These are phyloP conservation scores for Diospyros lotus DNA, from an alignment of 148 eudicot species.

Conservation along the genomic window DNA sequence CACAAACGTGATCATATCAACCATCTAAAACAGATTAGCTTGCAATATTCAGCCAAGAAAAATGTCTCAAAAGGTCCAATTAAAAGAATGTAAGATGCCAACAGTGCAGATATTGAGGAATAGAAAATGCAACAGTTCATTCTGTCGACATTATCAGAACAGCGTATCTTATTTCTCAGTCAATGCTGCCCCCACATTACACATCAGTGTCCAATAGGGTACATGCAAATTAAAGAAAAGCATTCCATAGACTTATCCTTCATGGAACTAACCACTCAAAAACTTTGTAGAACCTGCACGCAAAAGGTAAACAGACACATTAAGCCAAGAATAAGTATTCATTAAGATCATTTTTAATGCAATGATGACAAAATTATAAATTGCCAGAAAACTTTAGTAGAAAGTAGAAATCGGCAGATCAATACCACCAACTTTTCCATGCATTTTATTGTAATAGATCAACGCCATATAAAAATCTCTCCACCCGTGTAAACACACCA, in stretches of 20 bases:
- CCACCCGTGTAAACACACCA: background rate
- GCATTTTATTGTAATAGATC: too few species aligned
- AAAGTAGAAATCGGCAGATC: too few species aligned
- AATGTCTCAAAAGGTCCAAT: background rate
- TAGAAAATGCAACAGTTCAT: background rate
- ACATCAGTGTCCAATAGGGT: background rate
- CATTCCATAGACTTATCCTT: conserved; percentile 14
- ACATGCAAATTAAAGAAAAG: conserved; percentile 2
- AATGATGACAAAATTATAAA: conserved; percentile 5
- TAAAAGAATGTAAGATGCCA: background rate
- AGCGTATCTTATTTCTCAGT: conserved; percentile 8
- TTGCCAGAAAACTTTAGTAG: background rate
- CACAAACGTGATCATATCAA: too few species aligned
- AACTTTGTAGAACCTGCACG: conserved; percentile 13
- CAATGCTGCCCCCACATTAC: conserved; percentile 1
- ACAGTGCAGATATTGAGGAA: background rate
- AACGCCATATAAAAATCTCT: background rate
- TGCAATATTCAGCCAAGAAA: background rate
- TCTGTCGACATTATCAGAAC: conserved; percentile 9
- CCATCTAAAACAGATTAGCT: too few species aligned
- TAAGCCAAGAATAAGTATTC: background rate
- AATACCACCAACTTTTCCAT: too few species aligned
- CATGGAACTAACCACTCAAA: conserved; percentile 3
- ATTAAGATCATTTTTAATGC: background rate
- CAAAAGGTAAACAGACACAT: conserved; percentile 3